Base-by-base conservation (phyloP, 1,284 basidiomycete species). In the Chiua sp. region DNA sequence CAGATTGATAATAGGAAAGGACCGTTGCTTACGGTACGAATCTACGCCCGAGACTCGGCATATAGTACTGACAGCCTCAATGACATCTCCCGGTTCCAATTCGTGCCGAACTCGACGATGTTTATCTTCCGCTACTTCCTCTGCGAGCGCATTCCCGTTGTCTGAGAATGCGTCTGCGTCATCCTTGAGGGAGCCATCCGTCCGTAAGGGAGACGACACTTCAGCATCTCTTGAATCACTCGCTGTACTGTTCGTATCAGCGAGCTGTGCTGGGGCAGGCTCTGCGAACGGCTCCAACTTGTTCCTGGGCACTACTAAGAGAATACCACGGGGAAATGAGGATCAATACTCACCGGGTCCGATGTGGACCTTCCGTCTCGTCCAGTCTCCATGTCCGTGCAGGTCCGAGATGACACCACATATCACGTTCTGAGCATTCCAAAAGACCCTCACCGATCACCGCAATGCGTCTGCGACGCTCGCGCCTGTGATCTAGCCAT, bases 31-130 rank as follows among this genome's bases (percentile, higher is more conserved):
- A 94, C 92, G 92, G 66, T 88, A 93, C 28, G 92, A 92, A 73
- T 96, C 94, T 2, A 96, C 92, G 0, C 94, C 94, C 33, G 87
- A 87, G 55, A 96, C 88, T 18, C 93, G 85, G 11, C 92, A 91
- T 51, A 96, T 92, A 26, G 94, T 96, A 61, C 83, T 84, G 3
- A 94, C 91, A n/a, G 92, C 93, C 67, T 97, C 93, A 46, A 98
- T 94, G 4, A 94, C 84, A 72, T 98, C 96, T 5, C 93, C 93
- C 16, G 91, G 86, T 69, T 96, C 92, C 28, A 98, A 81, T 72
- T 94, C 88, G 78, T 97, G 90, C 72, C 94, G 81, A 39, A 93
- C 82, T 71, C 91, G 79, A 57, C 91, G 80, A 68, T 91, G 87
- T 62, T 92, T 93, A 71, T 93, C 92, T 50, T 94, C 91, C 1